Evolutionary conservation across 2,329 filamentous ascomycete species (phyloP), one percentile per base, ranked within the genome.

Genomic region (Davidsoniella eucalypti): DNA sequence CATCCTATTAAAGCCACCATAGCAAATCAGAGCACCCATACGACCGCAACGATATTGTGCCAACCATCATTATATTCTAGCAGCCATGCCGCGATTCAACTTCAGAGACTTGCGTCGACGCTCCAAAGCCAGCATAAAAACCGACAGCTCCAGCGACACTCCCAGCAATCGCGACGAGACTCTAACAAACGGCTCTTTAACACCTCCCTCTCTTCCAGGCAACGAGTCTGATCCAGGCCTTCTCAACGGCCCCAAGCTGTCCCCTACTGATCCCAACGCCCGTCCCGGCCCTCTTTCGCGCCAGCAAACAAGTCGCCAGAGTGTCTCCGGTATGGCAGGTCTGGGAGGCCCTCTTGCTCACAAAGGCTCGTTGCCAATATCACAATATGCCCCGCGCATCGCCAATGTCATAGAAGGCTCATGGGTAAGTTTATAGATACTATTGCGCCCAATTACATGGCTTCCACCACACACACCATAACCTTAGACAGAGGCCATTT

Each of bases 381-480:
- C 87, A 49, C 78, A 82, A 41, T 90, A 85, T 65, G 84, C 87
- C 26, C 88, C 90, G 21, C 78, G 78, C 57, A 76, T 95, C 38
- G 68, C 81, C 41, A 94, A 88, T 33, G 70, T 94, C 38, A 71
- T 77, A 8, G 86, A 94, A 56, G 84, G 83, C 57, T 80, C 85
- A 52, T 94, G 87, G 84, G 87, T 93, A 75, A 58, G 80, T 69
- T 55, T 50, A 54, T 57, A 37, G 38, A 49, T 41, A 12, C 23
- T 21, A 37, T 17, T 23, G n/a, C 44, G 29, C 37, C 17, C 23
- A 4, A 38, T 36, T 5, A 17, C 44, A 14, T 29, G 25, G 16
- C 17, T 36, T 14, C 21, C 21, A 26, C 14, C 44, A 44, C 14
- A 44, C 14, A 44, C 21, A 21, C 26, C 26, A 33, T 12, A 12